phyloP scores from a whole-genome alignment of 1,284 basidiomycete genomes.

The Sanghuangporus weigelae region DNA sequence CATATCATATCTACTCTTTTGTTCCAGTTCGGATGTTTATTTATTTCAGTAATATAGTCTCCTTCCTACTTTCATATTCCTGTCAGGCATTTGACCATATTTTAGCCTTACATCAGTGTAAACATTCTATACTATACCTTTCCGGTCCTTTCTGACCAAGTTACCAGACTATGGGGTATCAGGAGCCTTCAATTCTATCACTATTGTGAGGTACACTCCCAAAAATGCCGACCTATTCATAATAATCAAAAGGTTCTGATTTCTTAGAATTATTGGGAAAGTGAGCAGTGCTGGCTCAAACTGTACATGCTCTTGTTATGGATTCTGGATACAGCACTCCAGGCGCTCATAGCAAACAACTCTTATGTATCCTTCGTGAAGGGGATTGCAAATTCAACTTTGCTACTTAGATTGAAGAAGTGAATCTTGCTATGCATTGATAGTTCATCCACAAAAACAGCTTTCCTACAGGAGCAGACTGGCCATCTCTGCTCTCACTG shows the following conservation, averaged over 20 bases:
- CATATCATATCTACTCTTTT: too few relatives aligned
- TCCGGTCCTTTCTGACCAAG: background rate
- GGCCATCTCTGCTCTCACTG: background rate
- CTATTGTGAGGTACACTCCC: background rate
- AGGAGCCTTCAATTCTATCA: background rate
- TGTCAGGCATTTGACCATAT: background rate
- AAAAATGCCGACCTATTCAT: background rate
- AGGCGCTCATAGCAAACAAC: background rate
- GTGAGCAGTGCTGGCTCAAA: background rate
- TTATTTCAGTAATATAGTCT: background rate
- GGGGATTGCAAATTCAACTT: background rate
- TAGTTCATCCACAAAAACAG: background rate
- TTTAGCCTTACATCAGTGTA: background rate
- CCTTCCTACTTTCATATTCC: background rate
- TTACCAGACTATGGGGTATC: background rate
- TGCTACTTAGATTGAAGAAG: background rate
- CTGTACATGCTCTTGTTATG: background rate
- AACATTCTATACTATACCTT: too few relatives aligned
- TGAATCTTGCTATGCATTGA: background rate
- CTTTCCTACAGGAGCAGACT: background rate
- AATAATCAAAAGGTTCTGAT: background rate
- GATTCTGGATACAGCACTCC: background rate
- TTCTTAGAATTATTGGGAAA: background rate
- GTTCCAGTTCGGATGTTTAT: background rate
- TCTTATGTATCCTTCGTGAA: conserved; percentile 9